Evolutionary conservation across 1,139 yeast genomes (phyloP).

Genomic region (Protomyces lactucae-debilis): DNA sequence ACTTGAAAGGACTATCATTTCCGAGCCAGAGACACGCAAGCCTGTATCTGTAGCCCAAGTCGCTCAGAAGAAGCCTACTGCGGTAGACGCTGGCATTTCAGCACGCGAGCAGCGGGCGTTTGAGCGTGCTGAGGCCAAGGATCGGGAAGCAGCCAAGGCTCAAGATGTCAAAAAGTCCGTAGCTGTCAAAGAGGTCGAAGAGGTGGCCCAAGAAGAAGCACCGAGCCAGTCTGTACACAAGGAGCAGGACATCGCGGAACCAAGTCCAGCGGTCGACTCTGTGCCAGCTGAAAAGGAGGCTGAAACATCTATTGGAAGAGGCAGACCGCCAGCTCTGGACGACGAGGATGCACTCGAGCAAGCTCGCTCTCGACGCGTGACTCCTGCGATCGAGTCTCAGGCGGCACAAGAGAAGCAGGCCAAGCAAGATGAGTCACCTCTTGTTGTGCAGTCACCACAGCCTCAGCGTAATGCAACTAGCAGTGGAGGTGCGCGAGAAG

Average conservation of each 20-base stretch:
- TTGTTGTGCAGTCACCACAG: conserved; percentile 3
- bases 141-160: background rate
- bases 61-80: background rate
- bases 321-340: conserved; percentile 10
- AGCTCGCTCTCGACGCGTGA: conserved; percentile 17
- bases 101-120: background rate
- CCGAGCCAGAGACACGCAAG: background rate
- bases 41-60: background rate
- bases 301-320: background rate
- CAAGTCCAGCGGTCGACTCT: background rate
- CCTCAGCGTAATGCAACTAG: conserved; percentile 6
- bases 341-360: conserved; percentile 20
- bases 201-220: background rate
- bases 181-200: background rate
- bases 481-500: conserved; percentile 6
- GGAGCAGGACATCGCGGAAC: background rate
- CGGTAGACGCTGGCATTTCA: background rate
- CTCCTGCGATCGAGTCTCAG: conserved; percentile 17
- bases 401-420: background rate
- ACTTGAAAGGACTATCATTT: background rate
- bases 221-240: background rate
- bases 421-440: background rate
- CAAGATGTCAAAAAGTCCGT: background rate
- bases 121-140: background rate
- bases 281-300: background rate